Conservation (phyloP, 1,284 basidiomycete genomes). For the Ustilago sp. region DNA sequence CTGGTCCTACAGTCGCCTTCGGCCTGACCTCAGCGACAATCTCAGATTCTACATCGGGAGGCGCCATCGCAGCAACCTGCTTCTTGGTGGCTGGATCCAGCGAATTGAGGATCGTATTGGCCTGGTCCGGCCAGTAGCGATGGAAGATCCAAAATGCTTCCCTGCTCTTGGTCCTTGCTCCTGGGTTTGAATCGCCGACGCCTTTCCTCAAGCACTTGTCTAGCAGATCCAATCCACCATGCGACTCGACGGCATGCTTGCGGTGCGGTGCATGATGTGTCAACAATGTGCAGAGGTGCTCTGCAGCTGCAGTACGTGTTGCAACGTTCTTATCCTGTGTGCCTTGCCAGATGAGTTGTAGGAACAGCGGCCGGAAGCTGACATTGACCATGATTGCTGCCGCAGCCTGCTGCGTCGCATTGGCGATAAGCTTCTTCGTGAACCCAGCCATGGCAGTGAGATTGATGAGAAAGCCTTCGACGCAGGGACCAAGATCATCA, state of each 20-base stretch:
- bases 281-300: conserved; percentile 68
- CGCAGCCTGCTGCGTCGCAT: conserved; percentile 83
- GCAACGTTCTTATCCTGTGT: conserved; percentile 88
- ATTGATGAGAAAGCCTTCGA: conserved; percentile 75
- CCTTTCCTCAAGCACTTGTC: conserved; percentile 80
- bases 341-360: conserved; percentile 79
- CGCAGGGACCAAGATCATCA: conserved; percentile 75
- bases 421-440: conserved; percentile 94
- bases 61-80: conserved; percentile 80
- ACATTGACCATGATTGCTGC: conserved; percentile 79
- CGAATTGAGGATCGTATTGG: conserved; percentile 75
- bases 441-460: conserved; percentile 88
- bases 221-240: conserved; percentile 72
- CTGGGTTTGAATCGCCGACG: conserved; percentile 82
- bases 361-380: conserved; percentile 77
- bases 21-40: conserved; percentile 34
- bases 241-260: conserved; percentile 65
- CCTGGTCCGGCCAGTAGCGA: conserved; percentile 80
- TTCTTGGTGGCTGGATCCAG: conserved; percentile 81
- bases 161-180: conserved; percentile 81
- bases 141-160: conserved; percentile 85
- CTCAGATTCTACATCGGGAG: conserved; percentile 28
- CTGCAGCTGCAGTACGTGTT: conserved; percentile 77
- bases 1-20: conserved; percentile 24
- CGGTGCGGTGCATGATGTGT: conserved; percentile 62